These are phyloP conservation scores for Thielaviopsis punctulata DNA, from an alignment of 2,329 filamentous ascomycete genomes.

Conservation along the genomic window DNA sequence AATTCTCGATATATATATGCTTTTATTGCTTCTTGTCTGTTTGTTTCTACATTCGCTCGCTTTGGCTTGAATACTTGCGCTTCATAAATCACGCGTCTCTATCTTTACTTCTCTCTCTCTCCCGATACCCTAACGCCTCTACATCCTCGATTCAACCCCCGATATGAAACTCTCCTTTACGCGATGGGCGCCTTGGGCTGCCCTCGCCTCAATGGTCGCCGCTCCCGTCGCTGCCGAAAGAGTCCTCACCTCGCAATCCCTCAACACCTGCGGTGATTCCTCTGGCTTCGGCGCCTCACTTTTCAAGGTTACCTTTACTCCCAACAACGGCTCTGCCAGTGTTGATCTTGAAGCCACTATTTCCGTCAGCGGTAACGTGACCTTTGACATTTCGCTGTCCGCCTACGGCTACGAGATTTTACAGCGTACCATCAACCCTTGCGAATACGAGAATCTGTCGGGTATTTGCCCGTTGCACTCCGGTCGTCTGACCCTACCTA, in stretches of 20 bases:
- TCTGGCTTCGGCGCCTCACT: conserved; percentile 75
- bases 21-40: too few relatives aligned
- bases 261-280: conserved; percentile 70
- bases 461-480: conserved; percentile 78
- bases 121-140: neutral
- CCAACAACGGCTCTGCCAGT: conserved; percentile 52
- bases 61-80: too few relatives aligned
- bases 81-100: too few relatives aligned
- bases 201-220: conserved; percentile 7
- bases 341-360: conserved; percentile 70
- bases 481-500: conserved; percentile 54
- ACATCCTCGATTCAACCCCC: conserved; percentile 7
- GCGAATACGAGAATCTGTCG: conserved; percentile 40
- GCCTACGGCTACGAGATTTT: conserved; percentile 71
- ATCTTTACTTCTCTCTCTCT: too few relatives aligned
- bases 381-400: conserved; percentile 56
- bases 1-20: too few relatives aligned
- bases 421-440: conserved; percentile 55
- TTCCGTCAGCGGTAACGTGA: conserved; percentile 64
- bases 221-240: conserved; percentile 34
- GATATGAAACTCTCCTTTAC: conserved; percentile 30
- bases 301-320: conserved; percentile 71
- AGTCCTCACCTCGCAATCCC: conserved; percentile 63
- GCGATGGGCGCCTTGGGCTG: conserved; percentile 23
- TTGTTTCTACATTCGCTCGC: too few relatives aligned